Evolutionary conservation across 78 protist genomes (phyloP), one percentile per base, ranked within the genome.

Genomic region (Creolimax fragrantissima): DNA sequence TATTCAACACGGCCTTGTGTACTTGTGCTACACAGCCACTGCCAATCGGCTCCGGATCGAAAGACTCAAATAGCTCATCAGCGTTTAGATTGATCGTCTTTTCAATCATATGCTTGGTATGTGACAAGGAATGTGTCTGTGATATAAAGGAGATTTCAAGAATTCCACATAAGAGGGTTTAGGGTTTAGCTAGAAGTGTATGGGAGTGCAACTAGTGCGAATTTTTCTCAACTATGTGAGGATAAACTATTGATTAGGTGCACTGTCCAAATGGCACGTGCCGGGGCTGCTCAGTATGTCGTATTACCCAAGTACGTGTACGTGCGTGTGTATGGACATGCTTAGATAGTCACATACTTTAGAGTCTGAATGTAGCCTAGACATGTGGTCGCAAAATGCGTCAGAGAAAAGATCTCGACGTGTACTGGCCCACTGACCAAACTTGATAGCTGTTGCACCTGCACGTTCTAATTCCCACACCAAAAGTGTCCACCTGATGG

Each of bases 341-440:
- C 74, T 47, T 24, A 7, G 11, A 11, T 11, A 47, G 37, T 24
- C 74, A 47, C 74, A 47, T 11, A 47, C 74, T 11, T 47, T 47
- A 47, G 74, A 47, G 11, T 47, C 74, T 24, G 74, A 47, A 11
- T 47, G 74, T 7, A 47, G 74, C 11, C 74, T 7, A 47, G 37
- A 47, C 74, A 47, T 47, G 74, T 7, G 37, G 41, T 3, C 11
- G 81, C 94, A 92, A 17, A 84, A 39, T 37, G 67, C 91, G 3
- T 2, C 66, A 17, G 92, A 45, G 42, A 92, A 84, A 43, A 92
- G 7, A 35, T 92, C 94, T 35, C 67, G 39, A 35, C 94, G 91
- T 45, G 94, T 88, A 24, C 88, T 58, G 2, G 94, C 91, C 94
- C 94, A 92, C 89, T 92, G 94, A 3, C 89, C 94, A n/a, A 88